Base-by-base conservation (phyloP, 2,329 filamentous ascomycete species). In the Chrysoporthe austroafricana region DNA sequence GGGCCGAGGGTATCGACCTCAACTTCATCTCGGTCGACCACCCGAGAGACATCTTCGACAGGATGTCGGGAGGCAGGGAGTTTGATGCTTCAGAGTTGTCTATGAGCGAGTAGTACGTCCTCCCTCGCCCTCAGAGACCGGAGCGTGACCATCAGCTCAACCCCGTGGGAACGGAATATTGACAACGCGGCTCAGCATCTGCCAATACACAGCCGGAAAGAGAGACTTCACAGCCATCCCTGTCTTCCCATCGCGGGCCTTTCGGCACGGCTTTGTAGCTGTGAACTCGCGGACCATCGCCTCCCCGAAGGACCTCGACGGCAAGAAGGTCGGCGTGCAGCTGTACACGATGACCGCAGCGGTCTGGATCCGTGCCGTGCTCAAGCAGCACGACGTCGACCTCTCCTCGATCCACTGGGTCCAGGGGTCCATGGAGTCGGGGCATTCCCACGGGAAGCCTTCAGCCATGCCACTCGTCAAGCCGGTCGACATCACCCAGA, bases 291-390 rank as follows among this genome's bases (percentile, higher is more conserved):
- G 52, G 21, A 71, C 66, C 42, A 68, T 79, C 62, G 74, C 73
- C 64, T 70, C 70, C 34, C 76, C 76, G 4, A 66, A 64, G 14
- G 77, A 79, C 68, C 70, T 78, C 9, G 75, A 75, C 36, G 77
- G 77, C 21, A 78, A 77, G 67, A 73, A 69, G 21, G 74, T 79
- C 52, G 77, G 78, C 11, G 75, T 79, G 0, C 77, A 76, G 69
- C 69, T 76, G 21, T 79, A 79, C 70, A 78, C 77, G 26, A 78
- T 79, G 77, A 79, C 78, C 3, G 78, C 78, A 11, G 77, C 77
- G 0, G 78, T 79, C 8, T 79, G 76, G 76, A 74, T 76, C 11
- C 70, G 77, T 32, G 74, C 74, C 5, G 42, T 79, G 14, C 70
- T 80, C 13, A 39, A 42, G n/a, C 66, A 78, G 66, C 69, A 79